Percentiles rank a stretch among this genome's conserved stretches.
Evolutionary conservation across 192 early-diverging fungal genomes (phyloP).

Genomic region (Geranomyces michiganensis): DNA sequence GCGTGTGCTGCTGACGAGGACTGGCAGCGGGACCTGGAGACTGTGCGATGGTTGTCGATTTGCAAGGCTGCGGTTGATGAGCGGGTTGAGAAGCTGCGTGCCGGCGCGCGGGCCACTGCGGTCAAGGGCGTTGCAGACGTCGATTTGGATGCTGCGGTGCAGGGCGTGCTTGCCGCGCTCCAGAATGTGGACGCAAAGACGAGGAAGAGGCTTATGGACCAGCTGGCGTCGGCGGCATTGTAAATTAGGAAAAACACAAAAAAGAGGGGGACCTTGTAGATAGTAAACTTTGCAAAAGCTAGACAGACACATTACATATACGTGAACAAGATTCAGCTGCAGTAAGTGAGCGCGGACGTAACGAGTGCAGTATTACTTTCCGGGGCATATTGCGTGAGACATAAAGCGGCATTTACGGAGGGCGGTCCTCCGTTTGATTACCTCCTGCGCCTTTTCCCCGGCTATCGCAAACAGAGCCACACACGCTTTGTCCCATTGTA

Average conservation of each 20-base stretch:
- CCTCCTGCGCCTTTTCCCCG: too few relatives aligned
- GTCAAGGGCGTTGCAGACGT: conserved; percentile 40
- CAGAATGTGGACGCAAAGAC: conserved; percentile 38
- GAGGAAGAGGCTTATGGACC: conserved; percentile 40
- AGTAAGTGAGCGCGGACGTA: too few relatives aligned
- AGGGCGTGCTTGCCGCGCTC: conserved; percentile 42
- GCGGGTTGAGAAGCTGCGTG: conserved; percentile 40
- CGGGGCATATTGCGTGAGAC: too few relatives aligned
- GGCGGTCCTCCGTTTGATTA: too few relatives aligned
- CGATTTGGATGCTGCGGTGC: conserved; percentile 39
- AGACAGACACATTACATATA: too few relatives aligned
- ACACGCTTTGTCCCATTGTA: too few relatives aligned
- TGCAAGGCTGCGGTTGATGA: conserved; percentile 39
- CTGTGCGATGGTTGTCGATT: conserved; percentile 46
- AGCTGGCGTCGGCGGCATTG: conserved; percentile 16
- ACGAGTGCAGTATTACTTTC: too few relatives aligned
- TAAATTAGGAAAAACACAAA: neutral
- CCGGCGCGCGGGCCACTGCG: conserved; percentile 5
- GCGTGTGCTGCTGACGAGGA: neutral
- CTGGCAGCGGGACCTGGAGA: conserved; percentile 36
- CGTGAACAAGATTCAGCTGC: too few relatives aligned
- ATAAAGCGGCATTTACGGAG: too few relatives aligned
- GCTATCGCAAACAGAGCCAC: too few relatives aligned
- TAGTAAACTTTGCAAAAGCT: too few relatives aligned
- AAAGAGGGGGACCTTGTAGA: too few relatives aligned